These are phyloP conservation scores for Vitis labrusca DNA, from an alignment of 164 flowering plant genomes.

Conservation along the genomic window DNA sequence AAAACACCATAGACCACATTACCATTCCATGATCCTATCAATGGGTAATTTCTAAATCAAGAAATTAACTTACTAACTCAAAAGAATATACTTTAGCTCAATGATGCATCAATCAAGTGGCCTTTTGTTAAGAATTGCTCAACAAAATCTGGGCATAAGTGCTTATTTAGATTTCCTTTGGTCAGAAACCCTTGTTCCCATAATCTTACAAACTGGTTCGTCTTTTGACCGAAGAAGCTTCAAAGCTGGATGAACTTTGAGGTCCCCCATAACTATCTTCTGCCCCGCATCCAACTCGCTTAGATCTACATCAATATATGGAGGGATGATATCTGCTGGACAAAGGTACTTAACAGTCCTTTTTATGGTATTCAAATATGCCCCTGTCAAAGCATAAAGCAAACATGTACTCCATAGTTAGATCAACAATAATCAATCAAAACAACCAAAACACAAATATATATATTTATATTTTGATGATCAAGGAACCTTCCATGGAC, in stretches of 20 bases:
- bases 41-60: too few relatives aligned
- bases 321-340: slow-evolving; percentile 92
- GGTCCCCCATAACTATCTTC: slow-evolving; percentile 69
- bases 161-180: slow-evolving; percentile 58
- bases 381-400: slow-evolving; percentile 43
- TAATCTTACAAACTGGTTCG: slow-evolving; percentile 70
- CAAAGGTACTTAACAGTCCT: slow-evolving; percentile 81
- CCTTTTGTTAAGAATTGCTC: slow-evolving; percentile 1
- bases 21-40: too few relatives aligned
- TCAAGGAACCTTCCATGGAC: too few relatives aligned
- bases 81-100: too few relatives aligned
- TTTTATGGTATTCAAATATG: slow-evolving; percentile 72
- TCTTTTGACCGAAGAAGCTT: slow-evolving; percentile 53
- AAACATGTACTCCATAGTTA: not conserved
- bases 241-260: slow-evolving; percentile 88
- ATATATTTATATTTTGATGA: too few relatives aligned
- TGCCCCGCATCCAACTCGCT: slow-evolving; percentile 92
- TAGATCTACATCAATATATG: slow-evolving; percentile 91
- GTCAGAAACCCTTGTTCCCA: slow-evolving; percentile 68
- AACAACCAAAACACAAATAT: too few relatives aligned
- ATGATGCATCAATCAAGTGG: not conserved
- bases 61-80: too few relatives aligned
- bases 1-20: too few relatives aligned
- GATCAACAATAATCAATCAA: not conserved
- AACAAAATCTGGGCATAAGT: not conserved